Conservation (phyloP, 2,329 filamentous ascomycete genomes). For the Teratosphaeria viscida region DNA sequence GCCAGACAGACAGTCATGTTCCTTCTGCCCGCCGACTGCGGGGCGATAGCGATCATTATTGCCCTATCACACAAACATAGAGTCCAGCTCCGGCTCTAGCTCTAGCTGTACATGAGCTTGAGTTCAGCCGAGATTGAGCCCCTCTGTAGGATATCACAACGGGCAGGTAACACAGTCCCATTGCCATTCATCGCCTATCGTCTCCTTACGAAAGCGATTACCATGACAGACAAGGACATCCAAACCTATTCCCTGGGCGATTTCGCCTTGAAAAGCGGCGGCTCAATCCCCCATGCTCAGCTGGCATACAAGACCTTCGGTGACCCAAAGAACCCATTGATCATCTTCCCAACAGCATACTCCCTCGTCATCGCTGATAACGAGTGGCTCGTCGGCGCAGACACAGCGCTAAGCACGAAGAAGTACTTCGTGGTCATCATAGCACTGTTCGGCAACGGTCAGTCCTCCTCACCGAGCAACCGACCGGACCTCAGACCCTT, state of each 20-base stretch:
- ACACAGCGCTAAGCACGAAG: conserved; percentile 53
- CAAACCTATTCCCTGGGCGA: conserved; percentile 32
- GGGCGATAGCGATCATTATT: too few species aligned
- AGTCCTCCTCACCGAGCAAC: conserved; percentile 60
- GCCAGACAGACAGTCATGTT: too few species aligned
- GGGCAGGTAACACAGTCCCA: neutral
- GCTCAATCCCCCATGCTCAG: conserved; percentile 51
- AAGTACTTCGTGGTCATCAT: conserved; percentile 60
- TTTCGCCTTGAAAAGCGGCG: conserved; percentile 51
- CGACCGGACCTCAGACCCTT: conserved; percentile 41
- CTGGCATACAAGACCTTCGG: conserved; percentile 73
- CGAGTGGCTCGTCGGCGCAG: conserved; percentile 59
- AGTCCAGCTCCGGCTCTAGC: too few species aligned
- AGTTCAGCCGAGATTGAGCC: neutral
- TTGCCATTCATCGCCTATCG: conserved; percentile 1
- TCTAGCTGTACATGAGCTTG: too few species aligned
- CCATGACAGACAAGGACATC: neutral
- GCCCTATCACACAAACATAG: too few species aligned
- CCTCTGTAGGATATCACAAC: neutral
- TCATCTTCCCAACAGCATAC: conserved; percentile 73
- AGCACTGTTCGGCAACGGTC: conserved; percentile 58
- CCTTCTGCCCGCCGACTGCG: too few species aligned
- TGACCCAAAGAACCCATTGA: conserved; percentile 48
- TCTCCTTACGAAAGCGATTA: neutral
- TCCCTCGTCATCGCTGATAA: conserved; percentile 60